phyloP scores from a whole-genome alignment of 768 basidiomycete species.

The Hericium coralloides region DNA sequence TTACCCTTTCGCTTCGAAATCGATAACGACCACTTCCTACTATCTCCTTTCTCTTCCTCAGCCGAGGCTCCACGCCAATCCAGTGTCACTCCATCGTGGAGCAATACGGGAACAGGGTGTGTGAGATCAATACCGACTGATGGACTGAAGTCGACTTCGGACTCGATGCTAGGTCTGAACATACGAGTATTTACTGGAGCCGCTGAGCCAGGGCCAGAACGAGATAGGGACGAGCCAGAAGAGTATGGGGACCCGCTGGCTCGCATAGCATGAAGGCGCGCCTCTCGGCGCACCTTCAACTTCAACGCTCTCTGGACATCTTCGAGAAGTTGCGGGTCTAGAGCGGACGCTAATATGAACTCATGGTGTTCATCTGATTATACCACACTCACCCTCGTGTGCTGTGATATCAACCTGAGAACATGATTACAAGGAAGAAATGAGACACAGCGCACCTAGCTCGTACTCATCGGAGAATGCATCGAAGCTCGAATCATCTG shows the following conservation, averaged over 20 bases:
- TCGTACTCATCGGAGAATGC: constrained; percentile 71
- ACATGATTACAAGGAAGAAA: not conserved
- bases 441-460: constrained; percentile 43
- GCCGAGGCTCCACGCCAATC: constrained; percentile 60
- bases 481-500: constrained; percentile 13
- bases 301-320: constrained; percentile 72
- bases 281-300: constrained; percentile 67
- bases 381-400: constrained; percentile 53
- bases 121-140: constrained; percentile 37
- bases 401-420: constrained; percentile 29
- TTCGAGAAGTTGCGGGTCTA: constrained; percentile 74
- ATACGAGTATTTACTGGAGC: constrained; percentile 2
- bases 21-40: constrained; percentile 48
- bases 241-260: constrained; percentile 16
- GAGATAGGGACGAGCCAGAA: constrained; percentile 21
- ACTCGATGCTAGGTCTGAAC: constrained; percentile 17
- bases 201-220: constrained; percentile 23
- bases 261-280: constrained; percentile 34
- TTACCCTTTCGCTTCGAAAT: constrained; percentile 53
- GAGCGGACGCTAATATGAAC: constrained; percentile 1
- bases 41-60: constrained; percentile 48
- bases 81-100: constrained; percentile 58
- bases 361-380: too few relatives aligned
- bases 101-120: constrained; percentile 64
- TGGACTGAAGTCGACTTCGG: constrained; percentile 65